A percentile compares a stretch with the other conserved stretches of the same genome.
Evolutionary conservation across 192 early-diverging fungal genomes (phyloP).

Genomic region (Paraglomus brasilianum): DNA sequence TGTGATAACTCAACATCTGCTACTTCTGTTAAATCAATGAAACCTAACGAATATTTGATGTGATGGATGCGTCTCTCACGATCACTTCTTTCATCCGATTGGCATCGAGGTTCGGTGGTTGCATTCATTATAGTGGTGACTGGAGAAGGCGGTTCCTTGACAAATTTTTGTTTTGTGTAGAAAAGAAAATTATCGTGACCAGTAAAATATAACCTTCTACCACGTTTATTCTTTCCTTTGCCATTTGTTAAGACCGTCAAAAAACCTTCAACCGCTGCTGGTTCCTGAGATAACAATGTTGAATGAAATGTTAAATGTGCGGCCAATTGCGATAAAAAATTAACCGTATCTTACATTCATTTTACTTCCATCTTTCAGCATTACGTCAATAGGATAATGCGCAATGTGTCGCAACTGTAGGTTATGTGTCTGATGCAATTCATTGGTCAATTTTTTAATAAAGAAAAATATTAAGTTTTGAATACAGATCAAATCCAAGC

Average conservation of each 20-base stretch:
- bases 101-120: no score
- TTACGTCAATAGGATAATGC: slow-evolving; percentile 39
- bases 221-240: slow-evolving; percentile 33
- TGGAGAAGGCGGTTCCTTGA: slow-evolving; percentile 37
- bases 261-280: slow-evolving; percentile 42
- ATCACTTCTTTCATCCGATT: neutral
- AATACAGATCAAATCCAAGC: neutral
- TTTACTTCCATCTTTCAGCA: neutral
- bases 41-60: neutral
- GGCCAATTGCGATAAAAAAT: neutral
- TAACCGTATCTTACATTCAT: neutral
- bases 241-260: slow-evolving; percentile 38
- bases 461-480: neutral
- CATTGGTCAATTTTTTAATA: neutral
- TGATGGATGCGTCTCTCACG: slow-evolving; percentile 2
- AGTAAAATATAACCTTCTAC: slow-evolving; percentile 38
- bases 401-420: slow-evolving; percentile 39
- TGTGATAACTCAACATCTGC: neutral
- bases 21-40: slow-evolving; percentile 19
- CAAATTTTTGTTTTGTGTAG: slow-evolving; percentile 32
- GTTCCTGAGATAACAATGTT: slow-evolving; percentile 30
- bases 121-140: neutral
- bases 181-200: slow-evolving; percentile 43
- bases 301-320: neutral
- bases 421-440: slow-evolving; percentile 36